Evolutionary conservation across 495 filamentous ascomycete species (phyloP).

Genomic region (Tuber melanosporum): DNA sequence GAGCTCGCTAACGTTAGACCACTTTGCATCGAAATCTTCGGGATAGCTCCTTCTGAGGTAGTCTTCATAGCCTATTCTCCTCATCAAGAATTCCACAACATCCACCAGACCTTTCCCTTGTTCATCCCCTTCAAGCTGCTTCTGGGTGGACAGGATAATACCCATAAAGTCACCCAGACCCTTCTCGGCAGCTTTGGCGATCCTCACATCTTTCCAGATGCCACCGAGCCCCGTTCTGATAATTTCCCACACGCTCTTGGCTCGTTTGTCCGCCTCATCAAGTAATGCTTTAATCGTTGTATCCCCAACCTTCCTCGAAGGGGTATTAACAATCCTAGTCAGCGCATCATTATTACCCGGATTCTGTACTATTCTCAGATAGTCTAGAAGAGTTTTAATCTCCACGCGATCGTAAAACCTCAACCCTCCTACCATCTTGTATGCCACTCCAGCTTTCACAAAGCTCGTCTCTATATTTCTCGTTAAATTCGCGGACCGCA

Average conservation of each 20-base stretch:
- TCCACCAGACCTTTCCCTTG: slow-evolving; percentile 51
- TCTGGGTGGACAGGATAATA: slow-evolving; percentile 56
- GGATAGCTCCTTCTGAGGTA: slow-evolving; percentile 64
- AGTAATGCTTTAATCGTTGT: slow-evolving; percentile 65
- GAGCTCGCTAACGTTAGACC: slow-evolving; percentile 90
- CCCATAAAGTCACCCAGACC: slow-evolving; percentile 56
- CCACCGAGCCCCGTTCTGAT: slow-evolving; percentile 67
- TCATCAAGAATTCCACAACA: slow-evolving; percentile 68
- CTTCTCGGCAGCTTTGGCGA: slow-evolving; percentile 62
- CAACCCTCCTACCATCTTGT: slow-evolving; percentile 86
- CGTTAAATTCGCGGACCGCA: slow-evolving; percentile 78
- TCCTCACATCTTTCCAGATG: slow-evolving; percentile 58
- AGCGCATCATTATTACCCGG: slow-evolving; percentile 85
- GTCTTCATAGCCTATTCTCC: slow-evolving; percentile 64
- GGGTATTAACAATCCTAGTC: slow-evolving; percentile 77
- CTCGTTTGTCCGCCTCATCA: slow-evolving; percentile 64
- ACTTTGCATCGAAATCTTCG: slow-evolving; percentile 71
- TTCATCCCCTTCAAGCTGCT: slow-evolving; percentile 48
- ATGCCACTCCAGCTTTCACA: slow-evolving; percentile 78
- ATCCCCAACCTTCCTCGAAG: slow-evolving; percentile 74
- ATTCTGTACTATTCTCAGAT: slow-evolving; percentile 77
- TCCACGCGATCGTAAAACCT: slow-evolving; percentile 91
- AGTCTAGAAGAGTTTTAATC: slow-evolving; percentile 83
- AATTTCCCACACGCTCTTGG: slow-evolving; percentile 67
- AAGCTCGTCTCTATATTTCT: slow-evolving; percentile 76